Base-by-base conservation (phyloP, 2,329 filamentous ascomycete genomes). In the Trichothecium sympodiale region DNA sequence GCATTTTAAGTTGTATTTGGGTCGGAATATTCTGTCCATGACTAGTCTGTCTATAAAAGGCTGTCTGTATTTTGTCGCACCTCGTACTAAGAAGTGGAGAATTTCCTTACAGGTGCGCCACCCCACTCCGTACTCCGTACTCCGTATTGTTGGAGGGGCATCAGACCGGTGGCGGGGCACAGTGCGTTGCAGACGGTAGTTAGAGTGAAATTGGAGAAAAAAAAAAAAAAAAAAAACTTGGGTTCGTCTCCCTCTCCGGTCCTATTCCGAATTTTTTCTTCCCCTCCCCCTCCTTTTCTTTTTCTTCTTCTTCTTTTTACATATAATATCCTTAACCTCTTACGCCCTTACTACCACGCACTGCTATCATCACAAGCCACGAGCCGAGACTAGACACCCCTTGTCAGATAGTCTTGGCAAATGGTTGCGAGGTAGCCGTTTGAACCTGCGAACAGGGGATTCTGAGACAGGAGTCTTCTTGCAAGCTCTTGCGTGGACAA, bases 391-490 rank as follows among this genome's bases (percentile, higher is more conserved):
- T 41, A 36, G 40, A 42, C 39, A 39, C 42, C 37, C 41, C 43
- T 35, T 37, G 45, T 29, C 20, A 26, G 16, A 17, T 45, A 42
- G 41, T 44, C 44, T 51, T 49, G 54, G 53, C 54, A 50, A 49
- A 57, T 56, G 56, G 54, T 50, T 47, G 52, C 49, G 53, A 56
- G 54, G 50, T 56, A 58, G 54, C 34, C 41, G 52, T 54, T 52
- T 48, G 53, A 52, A 54, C 54, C 49, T 52, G 47, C 43, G 44
- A 48, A 49, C 35, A 47, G 52, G 47, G 49, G 53, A 47, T 54
- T 58, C 55, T 56, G 55, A 52, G 50, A 59, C 17, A 55, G 47
- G 53, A 50, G 53, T 54, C 56, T 51, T 52, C 53, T 54, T 54
- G 50, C 48, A 48, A 47, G 54, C 49, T 44, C 46, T 56, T 47